Base-by-base conservation (phyloP, 129 eudicot species). In the Smallanthus sonchifolius region DNA sequence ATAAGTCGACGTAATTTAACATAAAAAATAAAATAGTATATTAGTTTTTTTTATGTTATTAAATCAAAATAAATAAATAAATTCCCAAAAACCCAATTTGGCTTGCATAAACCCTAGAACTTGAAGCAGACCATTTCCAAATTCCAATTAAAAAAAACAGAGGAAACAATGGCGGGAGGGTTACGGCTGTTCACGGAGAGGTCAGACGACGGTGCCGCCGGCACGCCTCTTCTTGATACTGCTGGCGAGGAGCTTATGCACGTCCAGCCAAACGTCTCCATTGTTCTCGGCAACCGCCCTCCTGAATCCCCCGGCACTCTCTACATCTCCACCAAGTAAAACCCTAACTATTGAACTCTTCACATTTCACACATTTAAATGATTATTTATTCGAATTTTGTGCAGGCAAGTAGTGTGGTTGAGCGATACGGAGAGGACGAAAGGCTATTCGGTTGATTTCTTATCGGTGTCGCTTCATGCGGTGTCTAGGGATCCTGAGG, bases 381-480 rank as follows among this genome's bases (percentile, higher is more conserved):
- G n/a, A 16, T 5, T 17, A 11, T 52, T 37, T 48, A 11, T 71
- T n/a, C 45, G 10, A 36, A 16, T 5, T n/a, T 51, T 69, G 24
- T 37, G 10, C 6, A 94, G 98, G 87, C 84, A 84, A 77, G 78
- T 93, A 44, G 86, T 93, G 68, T 93, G 98, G 98, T 64, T 92
- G 87, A 92, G 96, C 73, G 95, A 92, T 59, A 42, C 83, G 9
- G 96, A 92, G 42, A 76, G 83, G 61, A 76, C 79, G 11, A 87
- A 83, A 75, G 95, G 98, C 62, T 92, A 89, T 35, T 85, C 96
- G 24, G 96, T 86, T 44, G 89, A 90, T 84, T 89, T 92, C 59
- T n/a, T 87, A 48, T 86, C 90, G 10, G 78, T 92, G 19, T 89
- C 98, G 28, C 96, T 92, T 70, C 98, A 92, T 56, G 98, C 96